Base-by-base conservation (phyloP, 257 asterid species). In the Eucommia ulmoides region DNA sequence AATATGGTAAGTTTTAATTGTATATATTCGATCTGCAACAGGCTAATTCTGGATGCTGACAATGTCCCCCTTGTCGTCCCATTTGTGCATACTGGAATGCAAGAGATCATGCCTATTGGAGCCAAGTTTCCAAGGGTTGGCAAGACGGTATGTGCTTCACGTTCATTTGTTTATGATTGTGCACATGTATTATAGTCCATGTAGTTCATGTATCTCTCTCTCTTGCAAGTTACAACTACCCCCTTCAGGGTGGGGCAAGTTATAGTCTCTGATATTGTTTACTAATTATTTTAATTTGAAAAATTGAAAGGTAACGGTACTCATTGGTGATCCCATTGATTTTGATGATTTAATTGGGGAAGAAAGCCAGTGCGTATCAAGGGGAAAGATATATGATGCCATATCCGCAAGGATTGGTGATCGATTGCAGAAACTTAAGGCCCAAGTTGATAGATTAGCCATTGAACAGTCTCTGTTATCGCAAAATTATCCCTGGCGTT, bases 81-180 rank as follows among this genome's bases (percentile, higher is more conserved):
- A 3, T 87, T 87, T 62, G 97, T 87, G 69, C 97, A 87, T 54
- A 61, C 85, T 25, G 94, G 94, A 46, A 87, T 87, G 97, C 93
- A 87, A 63, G 88, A 83, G 5, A 60, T 87, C 69, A 83, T 87
- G 93, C 97, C 97, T 15, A 66, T 83, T 33, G 97, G 97, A 64
- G 84, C 97, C 66, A 83, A 74, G 64, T 62, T 87, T 60, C 97
- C 97, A 8, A 72, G 82, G 69, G 72, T 81, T 49, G 97, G 97
- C 33, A 83, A 87, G 71, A 79, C 71, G 66, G 97, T 87, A 73
- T 8, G n/a, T n/a, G n/a, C n/a, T n/a, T n/a, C n/a, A n/a, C n/a
- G n/a, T n/a, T n/a, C n/a, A n/a, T n/a, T n/a, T n/a, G n/a, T n/a
- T n/a, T n/a, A n/a, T n/a, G n/a, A n/a, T n/a, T n/a, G n/a, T n/a